Percentiles rank a stretch among this genome's conserved stretches.
Evolutionary conservation across 78 protist genomes (phyloP).

Genomic region (Emiliania huxleyi): DNA sequence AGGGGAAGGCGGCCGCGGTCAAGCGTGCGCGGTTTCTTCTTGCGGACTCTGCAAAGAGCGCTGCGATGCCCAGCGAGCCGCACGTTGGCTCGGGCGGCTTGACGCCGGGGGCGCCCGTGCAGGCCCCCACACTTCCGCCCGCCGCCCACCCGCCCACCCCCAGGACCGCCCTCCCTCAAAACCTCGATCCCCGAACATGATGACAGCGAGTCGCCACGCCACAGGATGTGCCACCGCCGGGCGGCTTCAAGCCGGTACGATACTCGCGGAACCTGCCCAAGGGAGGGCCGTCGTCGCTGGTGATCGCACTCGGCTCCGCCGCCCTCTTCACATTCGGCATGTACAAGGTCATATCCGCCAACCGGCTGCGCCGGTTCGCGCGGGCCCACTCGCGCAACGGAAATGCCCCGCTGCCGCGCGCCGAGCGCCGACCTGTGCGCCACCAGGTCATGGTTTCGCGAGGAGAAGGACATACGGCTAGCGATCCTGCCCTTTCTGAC

Average conservation of each 20-base stretch:
- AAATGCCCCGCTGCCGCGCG: neutral
- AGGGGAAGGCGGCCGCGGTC: no score
- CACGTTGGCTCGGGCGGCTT: no score
- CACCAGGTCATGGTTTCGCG: neutral
- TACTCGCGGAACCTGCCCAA: neutral
- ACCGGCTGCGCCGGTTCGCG: neutral
- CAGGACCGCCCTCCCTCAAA: no score
- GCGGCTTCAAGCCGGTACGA: neutral
- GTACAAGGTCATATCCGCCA: neutral
- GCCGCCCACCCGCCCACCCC: no score
- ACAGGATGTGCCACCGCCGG: slow-evolving; percentile 13
- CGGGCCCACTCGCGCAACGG: no score
- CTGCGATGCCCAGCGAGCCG: no score
- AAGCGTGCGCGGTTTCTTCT: no score
- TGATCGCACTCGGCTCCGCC: neutral
- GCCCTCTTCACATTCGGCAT: neutral
- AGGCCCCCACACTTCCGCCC: no score
- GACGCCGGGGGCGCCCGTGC: no score
- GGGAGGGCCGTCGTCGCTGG: neutral
- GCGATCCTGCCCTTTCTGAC: neutral
- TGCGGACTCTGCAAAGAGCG: no score
- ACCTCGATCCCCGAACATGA: no score
- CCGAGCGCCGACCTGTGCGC: neutral
- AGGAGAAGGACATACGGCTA: neutral
- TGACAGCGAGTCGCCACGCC: no score